Evolutionary conservation across 2,329 filamentous ascomycete genomes (phyloP).

Genomic region (Fusarium pseudoanthophilum): DNA sequence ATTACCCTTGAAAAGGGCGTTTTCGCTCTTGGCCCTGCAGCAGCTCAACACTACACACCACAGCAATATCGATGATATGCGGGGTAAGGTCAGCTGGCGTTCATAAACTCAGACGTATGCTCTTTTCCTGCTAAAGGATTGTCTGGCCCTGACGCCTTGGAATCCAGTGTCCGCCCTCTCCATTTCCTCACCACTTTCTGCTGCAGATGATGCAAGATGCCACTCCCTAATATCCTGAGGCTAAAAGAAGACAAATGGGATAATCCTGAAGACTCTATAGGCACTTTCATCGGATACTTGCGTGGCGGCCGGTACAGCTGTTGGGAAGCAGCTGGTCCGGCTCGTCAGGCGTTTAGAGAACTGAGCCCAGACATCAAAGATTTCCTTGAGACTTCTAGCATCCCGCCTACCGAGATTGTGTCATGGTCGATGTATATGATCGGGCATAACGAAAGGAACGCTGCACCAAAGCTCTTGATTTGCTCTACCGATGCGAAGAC

Average conservation of each 20-base stretch:
- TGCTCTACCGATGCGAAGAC: not conserved
- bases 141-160: fast-evolving
- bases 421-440: not conserved
- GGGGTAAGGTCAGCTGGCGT: not conserved
- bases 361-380: not conserved
- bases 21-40: not conserved
- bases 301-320: not conserved
- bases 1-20: fast-evolving
- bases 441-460: not conserved
- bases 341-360: not conserved
- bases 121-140: fast-evolving
- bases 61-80: not conserved
- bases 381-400: not conserved
- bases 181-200: fast-evolving
- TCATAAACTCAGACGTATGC: fast-evolving
- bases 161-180: fast-evolving
- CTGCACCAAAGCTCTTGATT: not conserved
- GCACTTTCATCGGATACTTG: not conserved
- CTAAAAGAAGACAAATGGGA: not conserved
- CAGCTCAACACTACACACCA: not conserved
- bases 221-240: not conserved
- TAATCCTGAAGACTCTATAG: not conserved
- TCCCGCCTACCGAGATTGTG: fast-evolving
- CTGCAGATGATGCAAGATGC: not conserved
- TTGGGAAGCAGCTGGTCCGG: not conserved